Percentiles rank a stretch among this genome's conserved stretches.
phyloP scores from a whole-genome alignment of 2,329 filamentous ascomycete species.

The Colletotrichum falcatum region DNA sequence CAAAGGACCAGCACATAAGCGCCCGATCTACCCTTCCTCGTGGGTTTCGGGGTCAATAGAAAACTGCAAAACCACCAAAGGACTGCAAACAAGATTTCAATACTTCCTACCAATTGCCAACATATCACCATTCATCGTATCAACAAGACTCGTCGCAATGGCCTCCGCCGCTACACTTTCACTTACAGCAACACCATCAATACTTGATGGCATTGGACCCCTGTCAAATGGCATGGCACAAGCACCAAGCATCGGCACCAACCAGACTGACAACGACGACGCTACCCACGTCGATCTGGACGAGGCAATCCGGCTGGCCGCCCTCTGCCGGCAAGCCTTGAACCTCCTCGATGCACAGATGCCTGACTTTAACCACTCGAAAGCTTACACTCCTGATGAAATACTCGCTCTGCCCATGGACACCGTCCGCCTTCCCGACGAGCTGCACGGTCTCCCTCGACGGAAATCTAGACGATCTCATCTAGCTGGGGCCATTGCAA shows the following conservation, averaged over 20 bases:
- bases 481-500: slow-evolving; percentile 49
- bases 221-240: slow-evolving; percentile 19
- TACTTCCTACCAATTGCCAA: background rate
- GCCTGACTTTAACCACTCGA: slow-evolving; percentile 47
- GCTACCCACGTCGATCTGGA: slow-evolving; percentile 32
- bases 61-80: background rate
- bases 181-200: slow-evolving; percentile 40
- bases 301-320: slow-evolving; percentile 47
- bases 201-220: background rate
- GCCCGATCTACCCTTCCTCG: too few species aligned
- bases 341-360: slow-evolving; percentile 46
- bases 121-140: background rate
- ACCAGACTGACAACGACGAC: slow-evolving; percentile 1
- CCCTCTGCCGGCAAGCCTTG: slow-evolving; percentile 48
- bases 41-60: background rate
- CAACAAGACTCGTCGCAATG: slow-evolving; percentile 42
- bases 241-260: slow-evolving; percentile 4
- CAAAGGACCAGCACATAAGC: slow-evolving; percentile 1
- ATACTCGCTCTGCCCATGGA: slow-evolving; percentile 51
- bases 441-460: slow-evolving; percentile 50
- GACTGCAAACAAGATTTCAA: too few species aligned
- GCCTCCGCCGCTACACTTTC: slow-evolving; percentile 50
- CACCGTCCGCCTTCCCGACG: slow-evolving; percentile 47
- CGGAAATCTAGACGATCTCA: slow-evolving; percentile 50
- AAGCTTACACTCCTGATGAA: slow-evolving; percentile 50